Percentiles rank a stretch among this genome's conserved stretches.
Conservation (phyloP, 2,329 filamentous ascomycete genomes). For the Microcera coccophila region DNA sequence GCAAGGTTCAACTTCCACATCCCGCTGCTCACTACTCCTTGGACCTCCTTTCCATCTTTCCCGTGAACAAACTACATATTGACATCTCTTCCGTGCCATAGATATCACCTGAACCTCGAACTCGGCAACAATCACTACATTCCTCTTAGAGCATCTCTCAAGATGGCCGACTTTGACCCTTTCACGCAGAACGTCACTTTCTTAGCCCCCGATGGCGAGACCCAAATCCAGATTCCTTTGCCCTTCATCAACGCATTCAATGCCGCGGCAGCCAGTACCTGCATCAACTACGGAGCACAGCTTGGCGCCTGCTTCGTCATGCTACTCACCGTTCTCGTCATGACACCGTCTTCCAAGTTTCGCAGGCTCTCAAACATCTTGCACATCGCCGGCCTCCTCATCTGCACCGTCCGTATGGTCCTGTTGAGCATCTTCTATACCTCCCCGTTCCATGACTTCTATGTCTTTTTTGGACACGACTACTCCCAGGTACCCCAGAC, state of each 20-base stretch:
- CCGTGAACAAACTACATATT: background rate
- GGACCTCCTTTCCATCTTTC: background rate
- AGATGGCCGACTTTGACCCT: constrained; percentile 33
- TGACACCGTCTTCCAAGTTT: constrained; percentile 65
- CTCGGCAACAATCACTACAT: background rate
- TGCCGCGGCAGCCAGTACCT: constrained; percentile 32
- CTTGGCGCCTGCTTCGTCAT: constrained; percentile 65
- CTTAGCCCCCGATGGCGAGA: constrained; percentile 30
- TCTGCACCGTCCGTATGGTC: constrained; percentile 57
- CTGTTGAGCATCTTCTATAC: constrained; percentile 58
- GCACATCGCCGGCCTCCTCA: constrained; percentile 57
- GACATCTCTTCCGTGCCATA: background rate
- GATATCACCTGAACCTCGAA: background rate
- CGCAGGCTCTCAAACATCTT: constrained; percentile 61
- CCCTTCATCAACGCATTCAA: constrained; percentile 31
- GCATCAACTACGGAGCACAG: constrained; percentile 66
- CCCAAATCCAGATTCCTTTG: constrained; percentile 31
- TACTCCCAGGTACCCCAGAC: constrained; percentile 41
- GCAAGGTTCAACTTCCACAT: background rate
- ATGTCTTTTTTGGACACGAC: constrained; percentile 56
- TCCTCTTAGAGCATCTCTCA: constrained; percentile 2
- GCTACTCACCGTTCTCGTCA: constrained; percentile 60
- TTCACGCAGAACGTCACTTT: constrained; percentile 36
- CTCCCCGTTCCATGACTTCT: constrained; percentile 58
- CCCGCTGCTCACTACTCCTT: no score